Conservation (phyloP, 2,329 filamentous ascomycete species). For the Xylariaceae sp. region DNA sequence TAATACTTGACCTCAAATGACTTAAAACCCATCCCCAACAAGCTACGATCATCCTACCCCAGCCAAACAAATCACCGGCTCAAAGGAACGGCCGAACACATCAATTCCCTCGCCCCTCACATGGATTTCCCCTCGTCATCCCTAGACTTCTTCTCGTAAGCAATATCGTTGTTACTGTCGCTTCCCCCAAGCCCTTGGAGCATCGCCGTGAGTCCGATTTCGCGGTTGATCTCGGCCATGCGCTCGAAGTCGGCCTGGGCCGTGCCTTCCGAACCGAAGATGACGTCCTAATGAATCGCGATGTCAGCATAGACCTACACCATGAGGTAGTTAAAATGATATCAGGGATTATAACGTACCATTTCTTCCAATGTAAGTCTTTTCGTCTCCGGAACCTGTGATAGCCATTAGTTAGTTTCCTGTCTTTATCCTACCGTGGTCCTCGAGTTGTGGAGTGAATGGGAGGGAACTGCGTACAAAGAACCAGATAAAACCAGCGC, state of each 20-base stretch:
- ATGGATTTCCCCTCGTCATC: constrained; percentile 3
- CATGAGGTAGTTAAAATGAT: background rate
- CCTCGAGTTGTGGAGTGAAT: background rate
- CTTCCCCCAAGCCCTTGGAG: constrained; percentile 39
- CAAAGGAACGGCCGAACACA: too few relatives aligned
- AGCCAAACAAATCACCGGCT: too few relatives aligned
- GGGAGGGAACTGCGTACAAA: constrained; percentile 51
- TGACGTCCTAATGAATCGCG: constrained; percentile 57
- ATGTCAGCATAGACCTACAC: background rate
- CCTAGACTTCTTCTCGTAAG: constrained; percentile 32
- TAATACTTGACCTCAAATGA: too few relatives aligned
- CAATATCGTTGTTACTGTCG: constrained; percentile 33
- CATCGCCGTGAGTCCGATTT: constrained; percentile 66
- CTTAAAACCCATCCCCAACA: too few relatives aligned
- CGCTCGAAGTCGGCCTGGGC: constrained; percentile 71
- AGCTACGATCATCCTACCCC: too few relatives aligned
- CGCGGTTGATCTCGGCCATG: constrained; percentile 75
- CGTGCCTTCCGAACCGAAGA: constrained; percentile 71
- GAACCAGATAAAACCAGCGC: constrained; percentile 67
- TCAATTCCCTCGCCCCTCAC: too few relatives aligned
- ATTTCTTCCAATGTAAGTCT: constrained; percentile 70
- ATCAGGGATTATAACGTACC: constrained; percentile 44
- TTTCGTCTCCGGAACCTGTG: constrained; percentile 64
- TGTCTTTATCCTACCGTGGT: background rate
- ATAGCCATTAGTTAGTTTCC: background rate